Evolutionary conservation across 2,329 filamentous ascomycete genomes (phyloP).

Genomic region (Aureobasidium sp.): DNA sequence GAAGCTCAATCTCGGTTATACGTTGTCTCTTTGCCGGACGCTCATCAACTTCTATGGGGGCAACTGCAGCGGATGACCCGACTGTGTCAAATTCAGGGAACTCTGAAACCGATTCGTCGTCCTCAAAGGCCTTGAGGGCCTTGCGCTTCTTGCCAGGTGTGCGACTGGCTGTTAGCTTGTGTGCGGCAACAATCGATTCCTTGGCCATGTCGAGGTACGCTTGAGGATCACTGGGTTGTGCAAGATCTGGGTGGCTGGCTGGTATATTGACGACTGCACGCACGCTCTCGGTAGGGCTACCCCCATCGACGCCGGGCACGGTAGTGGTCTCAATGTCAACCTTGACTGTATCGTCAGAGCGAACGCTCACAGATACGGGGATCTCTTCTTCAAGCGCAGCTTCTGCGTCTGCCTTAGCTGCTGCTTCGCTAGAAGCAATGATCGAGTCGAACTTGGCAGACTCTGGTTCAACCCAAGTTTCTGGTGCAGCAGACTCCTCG

Average conservation of each 20-base stretch:
- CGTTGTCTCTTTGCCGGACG: slow-evolving; percentile 66
- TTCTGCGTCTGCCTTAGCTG: slow-evolving; percentile 12
- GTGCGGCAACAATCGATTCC: slow-evolving; percentile 74
- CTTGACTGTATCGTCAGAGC: slow-evolving; percentile 48
- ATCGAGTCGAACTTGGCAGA: slow-evolving; percentile 21
- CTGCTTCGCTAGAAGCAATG: slow-evolving; percentile 15
- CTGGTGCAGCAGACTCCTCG: slow-evolving; percentile 27
- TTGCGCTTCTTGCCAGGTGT: slow-evolving; percentile 57
- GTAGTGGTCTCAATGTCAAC: slow-evolving; percentile 63
- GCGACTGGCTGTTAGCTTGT: slow-evolving; percentile 36
- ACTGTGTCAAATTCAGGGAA: slow-evolving; percentile 10
- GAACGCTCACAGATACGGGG: slow-evolving; percentile 26
- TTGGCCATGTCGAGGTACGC: slow-evolving; percentile 81
- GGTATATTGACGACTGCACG: slow-evolving; percentile 72
- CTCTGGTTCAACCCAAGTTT: slow-evolving; percentile 24
- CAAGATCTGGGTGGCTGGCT: slow-evolving; percentile 56
- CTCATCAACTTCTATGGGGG: slow-evolving; percentile 38
- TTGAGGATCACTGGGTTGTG: slow-evolving; percentile 68
- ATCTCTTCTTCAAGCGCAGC: slow-evolving; percentile 35
- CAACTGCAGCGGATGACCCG: not conserved
- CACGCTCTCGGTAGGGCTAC: slow-evolving; percentile 62
- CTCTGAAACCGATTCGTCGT: slow-evolving; percentile 42
- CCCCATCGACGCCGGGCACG: slow-evolving; percentile 42
- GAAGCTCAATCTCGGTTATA: slow-evolving; percentile 67
- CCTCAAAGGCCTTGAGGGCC: slow-evolving; percentile 58